Base-by-base conservation (phyloP, 129 eudicot species). In the Deinandra increscens region DNA sequence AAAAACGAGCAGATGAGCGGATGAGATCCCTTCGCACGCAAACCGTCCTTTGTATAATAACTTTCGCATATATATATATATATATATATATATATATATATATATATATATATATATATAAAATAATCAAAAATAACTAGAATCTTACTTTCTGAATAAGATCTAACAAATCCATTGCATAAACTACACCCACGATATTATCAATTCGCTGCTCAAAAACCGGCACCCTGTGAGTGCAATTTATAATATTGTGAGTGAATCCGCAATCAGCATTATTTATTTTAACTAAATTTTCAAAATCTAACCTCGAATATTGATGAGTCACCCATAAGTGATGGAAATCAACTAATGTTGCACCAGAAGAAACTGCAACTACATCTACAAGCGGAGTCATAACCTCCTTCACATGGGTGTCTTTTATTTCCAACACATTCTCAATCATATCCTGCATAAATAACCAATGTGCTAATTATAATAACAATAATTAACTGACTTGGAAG, bases 371-470 rank as follows among this genome's bases (percentile, higher is more conserved):
- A 53, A 86, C 88, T 72, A 86, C 92, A 81, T 83, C 92, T 44
- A 86, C 77, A 64, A 86, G 92, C 43, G 92, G 92, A 10, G 92
- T 86, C 92, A 86, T 86, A 69, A 86, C 92, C 72, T 86, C 92
- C 61, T 84, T 83, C 63, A 86, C 92, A 76, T 86, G 88, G 34
- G 92, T 86, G 64, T 86, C 92, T 83, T 86, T 86, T 79, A 86
- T 83, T 78, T 83, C 88, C 81, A 86, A 68, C 68, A 86, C 92
- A 75, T 86, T 86, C 39, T 86, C 92, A 56, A 86, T 86, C 92
- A 86, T 86, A 78, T 86, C 88, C 92, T 86, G 80, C 23, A 69
- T 12, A 1, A 19, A 46, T 58, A 58, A 13, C 11, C 13, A 58
- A 31, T n/a, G 19, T 6, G 19, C 29, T 29, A 29, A 12, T 56